Conservation (phyloP, 768 basidiomycete species). For the Lactarius sp. region DNA sequence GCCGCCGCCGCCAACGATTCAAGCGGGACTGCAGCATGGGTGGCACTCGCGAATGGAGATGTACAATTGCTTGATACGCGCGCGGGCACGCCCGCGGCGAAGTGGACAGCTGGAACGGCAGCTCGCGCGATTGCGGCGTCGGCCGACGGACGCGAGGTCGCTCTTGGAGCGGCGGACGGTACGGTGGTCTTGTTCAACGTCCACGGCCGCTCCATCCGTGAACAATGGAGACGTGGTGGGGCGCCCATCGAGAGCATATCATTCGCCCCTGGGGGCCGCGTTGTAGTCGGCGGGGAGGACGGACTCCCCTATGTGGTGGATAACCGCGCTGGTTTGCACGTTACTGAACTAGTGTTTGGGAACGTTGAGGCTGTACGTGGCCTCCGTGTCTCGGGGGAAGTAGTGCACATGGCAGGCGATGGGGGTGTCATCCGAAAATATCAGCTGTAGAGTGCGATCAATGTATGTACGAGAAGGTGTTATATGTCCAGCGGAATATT, state of each 20-base stretch:
- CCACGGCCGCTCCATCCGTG: background rate
- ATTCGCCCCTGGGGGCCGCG: constrained; percentile 3
- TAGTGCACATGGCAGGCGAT: constrained; percentile 23
- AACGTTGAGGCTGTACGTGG: constrained; percentile 24
- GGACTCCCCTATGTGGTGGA: constrained; percentile 24
- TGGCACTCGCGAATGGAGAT: constrained; percentile 18
- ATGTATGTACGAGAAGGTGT: constrained; percentile 7
- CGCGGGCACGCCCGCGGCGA: background rate
- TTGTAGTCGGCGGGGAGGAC: constrained; percentile 25
- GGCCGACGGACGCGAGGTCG: constrained; percentile 12
- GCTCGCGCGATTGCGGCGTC: constrained; percentile 18
- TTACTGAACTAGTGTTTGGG: constrained; percentile 25
- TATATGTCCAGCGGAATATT: background rate
- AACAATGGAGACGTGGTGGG: constrained; percentile 20
- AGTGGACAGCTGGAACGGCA: constrained; percentile 9
- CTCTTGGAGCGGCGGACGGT: constrained; percentile 16
- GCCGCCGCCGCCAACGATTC: background rate
- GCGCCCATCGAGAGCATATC: constrained; percentile 16
- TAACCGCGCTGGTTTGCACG: background rate
- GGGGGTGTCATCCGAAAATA: constrained; percentile 22
- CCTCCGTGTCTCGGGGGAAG: constrained; percentile 10
- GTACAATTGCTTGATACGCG: constrained; percentile 19
- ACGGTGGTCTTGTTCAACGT: constrained; percentile 18
- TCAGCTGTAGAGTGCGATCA: constrained; percentile 12
- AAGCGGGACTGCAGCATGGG: background rate